Conservation (phyloP, 192 early-diverging fungal genomes). For the Mortierella hygrophila region DNA sequence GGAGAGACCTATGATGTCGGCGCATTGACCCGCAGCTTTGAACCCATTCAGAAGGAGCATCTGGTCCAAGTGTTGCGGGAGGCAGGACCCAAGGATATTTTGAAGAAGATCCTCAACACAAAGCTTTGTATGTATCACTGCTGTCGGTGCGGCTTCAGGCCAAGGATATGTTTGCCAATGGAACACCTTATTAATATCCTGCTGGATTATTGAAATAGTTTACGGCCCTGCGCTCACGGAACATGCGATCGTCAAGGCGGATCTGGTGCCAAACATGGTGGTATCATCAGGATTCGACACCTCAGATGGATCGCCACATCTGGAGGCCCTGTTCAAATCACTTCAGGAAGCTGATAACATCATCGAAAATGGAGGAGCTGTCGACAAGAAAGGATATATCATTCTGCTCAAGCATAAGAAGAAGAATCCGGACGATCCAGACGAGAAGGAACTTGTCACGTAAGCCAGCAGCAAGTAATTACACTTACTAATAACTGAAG, state of each 20-base stretch:
- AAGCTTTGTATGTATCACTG: constrained; percentile 58
- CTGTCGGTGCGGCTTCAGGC: background rate
- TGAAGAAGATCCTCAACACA: constrained; percentile 77
- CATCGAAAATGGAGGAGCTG: constrained; percentile 61
- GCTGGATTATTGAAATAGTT: constrained; percentile 34
- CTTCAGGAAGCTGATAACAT: constrained; percentile 82
- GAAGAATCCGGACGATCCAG: constrained; percentile 52
- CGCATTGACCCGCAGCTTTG: constrained; percentile 64
- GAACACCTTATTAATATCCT: background rate
- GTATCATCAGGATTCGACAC: constrained; percentile 72
- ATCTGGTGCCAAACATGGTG: constrained; percentile 72
- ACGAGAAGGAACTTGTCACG: constrained; percentile 54
- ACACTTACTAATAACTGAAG: background rate
- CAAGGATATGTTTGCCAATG: background rate
- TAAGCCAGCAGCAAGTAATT: constrained; percentile 6
- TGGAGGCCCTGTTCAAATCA: constrained; percentile 71
- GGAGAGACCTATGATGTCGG: constrained; percentile 84
- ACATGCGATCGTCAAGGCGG: constrained; percentile 78
- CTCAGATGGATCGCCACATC: constrained; percentile 66
- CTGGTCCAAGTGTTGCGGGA: constrained; percentile 64
- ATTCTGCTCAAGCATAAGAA: constrained; percentile 62
- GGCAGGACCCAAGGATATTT: constrained; percentile 71
- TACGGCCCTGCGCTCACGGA: constrained; percentile 94
- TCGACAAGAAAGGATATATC: constrained; percentile 69
- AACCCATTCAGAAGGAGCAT: constrained; percentile 64